These are phyloP conservation scores for Alnus rubra DNA, from an alignment of 306 rosid genomes.

Conservation along the genomic window DNA sequence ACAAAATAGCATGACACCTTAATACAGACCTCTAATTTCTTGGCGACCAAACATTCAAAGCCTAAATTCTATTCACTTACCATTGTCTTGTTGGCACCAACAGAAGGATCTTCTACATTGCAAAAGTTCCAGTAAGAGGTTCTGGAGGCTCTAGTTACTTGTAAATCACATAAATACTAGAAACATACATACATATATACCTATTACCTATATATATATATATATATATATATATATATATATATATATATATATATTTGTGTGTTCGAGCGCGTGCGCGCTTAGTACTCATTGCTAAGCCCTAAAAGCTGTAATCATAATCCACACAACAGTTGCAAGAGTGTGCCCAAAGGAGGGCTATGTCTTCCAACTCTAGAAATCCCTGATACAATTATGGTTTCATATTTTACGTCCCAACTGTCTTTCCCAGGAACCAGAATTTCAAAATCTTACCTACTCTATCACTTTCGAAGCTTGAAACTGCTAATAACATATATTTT, in stretches of 20 bases:
- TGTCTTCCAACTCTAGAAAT: background rate
- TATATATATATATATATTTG: too few species aligned
- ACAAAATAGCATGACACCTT: background rate
- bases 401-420: background rate
- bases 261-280: too few species aligned
- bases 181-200: background rate
- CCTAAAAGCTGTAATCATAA: background rate
- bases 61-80: background rate
- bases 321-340: background rate
- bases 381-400: background rate
- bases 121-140: too few species aligned
- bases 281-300: background rate
- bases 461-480: background rate
- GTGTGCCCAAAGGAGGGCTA: background rate
- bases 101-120: too few species aligned
- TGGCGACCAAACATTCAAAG: background rate
- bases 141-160: background rate
- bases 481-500: background rate
- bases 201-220: too few species aligned
- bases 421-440: background rate
- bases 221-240: too few species aligned
- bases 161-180: background rate
- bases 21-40: background rate
- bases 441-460: background rate
- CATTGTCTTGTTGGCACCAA: background rate